Base-by-base conservation (phyloP, 2,329 filamentous ascomycete species). In the Nannizzia gypsea region DNA sequence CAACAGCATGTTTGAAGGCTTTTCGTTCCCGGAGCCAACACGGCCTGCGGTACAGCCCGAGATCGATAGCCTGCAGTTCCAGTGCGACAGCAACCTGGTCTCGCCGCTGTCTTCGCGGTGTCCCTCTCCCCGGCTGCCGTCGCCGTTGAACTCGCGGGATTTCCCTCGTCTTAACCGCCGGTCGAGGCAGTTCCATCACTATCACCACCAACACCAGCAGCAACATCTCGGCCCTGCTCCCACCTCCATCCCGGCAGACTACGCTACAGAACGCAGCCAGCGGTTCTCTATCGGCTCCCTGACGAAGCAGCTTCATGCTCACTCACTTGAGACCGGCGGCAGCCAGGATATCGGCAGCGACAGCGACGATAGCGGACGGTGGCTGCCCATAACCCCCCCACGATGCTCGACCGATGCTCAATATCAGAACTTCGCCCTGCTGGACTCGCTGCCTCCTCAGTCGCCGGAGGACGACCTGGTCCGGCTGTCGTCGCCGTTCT, bases 161-260 rank as follows among this genome's bases (percentile, higher is more conserved):
- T 59, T 38, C 8, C 57, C 57, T 24, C 57, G 57, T 26, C 38
- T 59, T 15, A 59, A 46, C 34, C 44, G 57, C 11, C 36, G 48
- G 28, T 46, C 22, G 22, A 59, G 42, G 24, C 56, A 58, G 42
- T 46, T 28, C n/a, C 22, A 28, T 24, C 31, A 36, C 13, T 52
- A 20, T 52, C 38, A 42, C 61, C 67, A n/a, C 66, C 69, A 50
- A 13, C 70, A 70, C 20, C 68, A 70, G 17, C 68, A 70, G 58
- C 70, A 69, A 62, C 71, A 69, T 48, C 70, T 69, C 40, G 67
- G 67, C 22, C 72, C 70, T n/a, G 71, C 73, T 20, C 74, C 74
- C 8, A 75, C 74, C 15, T 78, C 67, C 42, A 79, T 64, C 64
- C 76, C 66, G 71, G 74, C 72, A 71, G 76, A 44, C 48, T 73